Evolutionary conservation across 1,139 yeast genomes (phyloP), one percentile per base, ranked within the genome.

Genomic region (Blastobotrys buckinghamii): DNA sequence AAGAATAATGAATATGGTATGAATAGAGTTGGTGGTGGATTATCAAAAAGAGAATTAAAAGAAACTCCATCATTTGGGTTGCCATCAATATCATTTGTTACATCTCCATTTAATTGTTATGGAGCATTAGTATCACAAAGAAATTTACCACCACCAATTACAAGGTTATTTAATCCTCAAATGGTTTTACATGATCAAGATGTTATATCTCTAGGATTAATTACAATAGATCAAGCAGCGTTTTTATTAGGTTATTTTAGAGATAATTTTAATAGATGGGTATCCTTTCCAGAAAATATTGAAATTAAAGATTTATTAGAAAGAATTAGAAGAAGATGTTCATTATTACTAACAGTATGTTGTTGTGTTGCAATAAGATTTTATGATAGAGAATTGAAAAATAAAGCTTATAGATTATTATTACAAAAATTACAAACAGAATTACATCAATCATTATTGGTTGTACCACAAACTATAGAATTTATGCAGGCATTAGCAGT

Each of bases 261-360:
- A 44, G 76, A 80, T 50, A 75, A 84, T 58, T 84, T 82, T 59
- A 88, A 89, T 9, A 70, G 86, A 37, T 85, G 95, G 95, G 82
- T 84, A 2, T 81, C 86, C 51, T 79, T 85, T 48, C 89, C 92
- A 0, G 74, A 76, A 40, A 69, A 69, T 22, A 63, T 77, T 35
- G 66, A 80, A 1, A 74, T 83, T 0, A 75, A 69, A 17, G 71
- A 67, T 22, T 66, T 85, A 35, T 69, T 84, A 9, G 75, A 71
- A n/a, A 65, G 76, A 35, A 72, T 84, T 40, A 66, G 82, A 36
- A 55, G 59, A 26, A 72, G 76, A 37, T 81, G 87, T 17, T 79
- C 92, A 0, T 68, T 85, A 41, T 68, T 85, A 19, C 66, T 85
- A 29, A 81, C 89, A 0, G 75, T 82, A 0, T 79, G 87, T 53